Conservation (phyloP, 2,329 filamentous ascomycete species). For the Mariannaea sp. region DNA sequence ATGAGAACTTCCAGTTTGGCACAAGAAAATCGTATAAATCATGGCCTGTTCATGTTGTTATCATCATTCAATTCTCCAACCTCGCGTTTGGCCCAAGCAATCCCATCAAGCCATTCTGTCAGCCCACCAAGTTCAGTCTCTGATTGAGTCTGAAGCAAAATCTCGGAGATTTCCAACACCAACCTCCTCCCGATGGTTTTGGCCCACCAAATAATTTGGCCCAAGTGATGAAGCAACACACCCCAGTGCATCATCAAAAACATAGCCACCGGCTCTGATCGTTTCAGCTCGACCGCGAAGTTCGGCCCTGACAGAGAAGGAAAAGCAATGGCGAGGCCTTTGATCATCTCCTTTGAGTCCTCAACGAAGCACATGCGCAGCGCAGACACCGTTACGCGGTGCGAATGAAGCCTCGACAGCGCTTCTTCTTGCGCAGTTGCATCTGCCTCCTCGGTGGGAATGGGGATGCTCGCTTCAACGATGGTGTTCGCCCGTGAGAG, state of each 20-base stretch:
- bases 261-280: constrained; percentile 42
- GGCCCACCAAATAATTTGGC: constrained; percentile 34
- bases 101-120: constrained; percentile 27
- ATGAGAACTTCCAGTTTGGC: background rate
- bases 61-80: constrained; percentile 15
- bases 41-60: background rate
- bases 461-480: constrained; percentile 23
- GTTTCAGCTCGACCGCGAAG: constrained; percentile 39
- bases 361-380: constrained; percentile 44
- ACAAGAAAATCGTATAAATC: background rate
- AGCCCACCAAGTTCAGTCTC: constrained; percentile 11
- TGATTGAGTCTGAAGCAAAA: background rate
- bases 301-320: constrained; percentile 38
- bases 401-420: constrained; percentile 6
- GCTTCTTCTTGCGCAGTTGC: constrained; percentile 3
- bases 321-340: constrained; percentile 41
- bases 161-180: constrained; percentile 29
- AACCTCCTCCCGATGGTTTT: constrained; percentile 30
- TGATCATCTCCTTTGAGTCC: constrained; percentile 40
- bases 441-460: background rate
- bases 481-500: constrained; percentile 15
- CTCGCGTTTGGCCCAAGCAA: constrained; percentile 29
- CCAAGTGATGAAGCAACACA: constrained; percentile 39
- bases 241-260: constrained; percentile 47
- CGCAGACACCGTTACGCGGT: constrained; percentile 36